Evolutionary conservation across 2,329 filamentous ascomycete species (phyloP), one percentile per base, ranked within the genome.

Genomic region (Aureobasidium sp.): DNA sequence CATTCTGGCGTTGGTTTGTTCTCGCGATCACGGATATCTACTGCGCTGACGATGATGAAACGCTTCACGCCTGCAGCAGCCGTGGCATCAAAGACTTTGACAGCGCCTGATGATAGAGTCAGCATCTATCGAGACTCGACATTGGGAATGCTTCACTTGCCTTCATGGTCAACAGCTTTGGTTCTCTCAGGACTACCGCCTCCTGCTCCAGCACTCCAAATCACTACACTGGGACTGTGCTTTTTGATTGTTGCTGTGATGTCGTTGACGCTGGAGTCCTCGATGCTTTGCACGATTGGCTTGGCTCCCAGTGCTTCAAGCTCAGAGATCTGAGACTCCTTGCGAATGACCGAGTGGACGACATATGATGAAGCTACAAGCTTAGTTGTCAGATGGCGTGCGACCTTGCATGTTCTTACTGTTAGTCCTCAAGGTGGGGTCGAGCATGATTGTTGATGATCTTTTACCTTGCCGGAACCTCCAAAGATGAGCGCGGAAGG

Each of bases 41-140:
- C 65, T 58, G 84, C 83, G 0, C 81, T 85, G 49, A 87, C 71
- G 60, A 86, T 75, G 44, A 87, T 73, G 68, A 85, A 86, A 56
- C 80, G 78, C 3, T 70, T 79, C 56, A 85, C 71, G 0, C 79
- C 75, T 0, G 75, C 74, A 6, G 74, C 66, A 17, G 78, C 75
- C 0, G 81, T 75, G 4, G 83, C 81, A 45, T 76, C 74, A 68
- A 85, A 78, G 63, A 83, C 81, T 63, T 80, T 73, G 38, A 77
- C 76, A 8, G 81, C 83, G 2, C 83, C 83, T 37, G 5, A 14
- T 19, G 4, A 4, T 39, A 16, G 5, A 11, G 25, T 39, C 16
- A 38, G 32, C 34, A 39, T 50, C 14, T 1, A 21, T 29, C 3
- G 12, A 6, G 3, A 38, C 41, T 7, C 12, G 2, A 19, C 19